These are phyloP conservation scores for Pythium chondricola DNA, from an alignment of 352 stramenopile species.

Conservation along the genomic window DNA sequence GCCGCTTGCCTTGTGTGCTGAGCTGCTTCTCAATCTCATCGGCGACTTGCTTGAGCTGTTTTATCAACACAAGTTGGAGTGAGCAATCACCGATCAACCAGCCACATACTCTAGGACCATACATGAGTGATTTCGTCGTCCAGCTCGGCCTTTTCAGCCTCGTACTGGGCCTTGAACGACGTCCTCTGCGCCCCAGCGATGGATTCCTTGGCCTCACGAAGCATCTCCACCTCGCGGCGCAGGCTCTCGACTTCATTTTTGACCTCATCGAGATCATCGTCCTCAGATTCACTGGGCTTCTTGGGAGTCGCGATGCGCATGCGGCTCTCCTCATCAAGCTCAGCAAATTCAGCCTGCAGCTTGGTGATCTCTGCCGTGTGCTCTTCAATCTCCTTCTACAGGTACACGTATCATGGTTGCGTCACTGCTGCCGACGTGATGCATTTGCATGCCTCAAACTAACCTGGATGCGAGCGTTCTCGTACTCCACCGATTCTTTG, in stretches of 20 bases:
- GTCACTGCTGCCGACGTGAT: not conserved
- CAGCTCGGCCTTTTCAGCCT: constrained; percentile 50
- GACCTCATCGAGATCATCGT: constrained; percentile 32
- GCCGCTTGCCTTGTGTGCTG: constrained; percentile 38
- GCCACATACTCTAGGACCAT: too few species aligned
- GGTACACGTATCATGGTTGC: not conserved
- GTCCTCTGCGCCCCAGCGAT: constrained; percentile 22
- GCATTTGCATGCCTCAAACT: too few species aligned
- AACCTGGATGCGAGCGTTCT: constrained; percentile 30
- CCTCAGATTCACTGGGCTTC: constrained; percentile 10
- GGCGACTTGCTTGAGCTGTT: constrained; percentile 40
- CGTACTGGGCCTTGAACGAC: constrained; percentile 63
- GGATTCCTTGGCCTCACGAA: constrained; percentile 36
- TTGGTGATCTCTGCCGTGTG: constrained; percentile 40
- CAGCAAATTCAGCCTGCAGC: constrained; percentile 48
- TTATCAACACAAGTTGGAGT: too few species aligned
- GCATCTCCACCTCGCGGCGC: constrained; percentile 50
- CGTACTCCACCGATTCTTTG: constrained; percentile 15
- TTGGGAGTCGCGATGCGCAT: constrained; percentile 20
- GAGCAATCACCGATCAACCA: too few species aligned
- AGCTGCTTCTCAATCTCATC: constrained; percentile 54
- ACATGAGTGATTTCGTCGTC: constrained; percentile 57
- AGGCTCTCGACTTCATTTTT: constrained; percentile 45
- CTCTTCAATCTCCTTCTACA: constrained; percentile 29
- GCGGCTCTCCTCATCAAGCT: constrained; percentile 28